Base-by-base conservation (phyloP, 1,284 basidiomycete genomes). In the Stereum hirsutum region DNA sequence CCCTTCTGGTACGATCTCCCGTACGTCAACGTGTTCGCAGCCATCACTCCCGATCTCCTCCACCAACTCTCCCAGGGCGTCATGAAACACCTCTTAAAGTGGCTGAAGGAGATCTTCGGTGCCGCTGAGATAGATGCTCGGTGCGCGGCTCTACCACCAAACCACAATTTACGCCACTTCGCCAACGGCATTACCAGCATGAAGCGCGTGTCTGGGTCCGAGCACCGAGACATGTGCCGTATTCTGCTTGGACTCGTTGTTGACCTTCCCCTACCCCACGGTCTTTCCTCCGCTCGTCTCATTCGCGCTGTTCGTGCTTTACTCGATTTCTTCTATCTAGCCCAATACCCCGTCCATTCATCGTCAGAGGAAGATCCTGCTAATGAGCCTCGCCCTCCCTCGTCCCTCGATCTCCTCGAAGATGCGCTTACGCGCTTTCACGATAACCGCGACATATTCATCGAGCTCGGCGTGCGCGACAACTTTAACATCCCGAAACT, bases 401-500 rank as follows among this genome's bases (percentile, higher is more conserved):
- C 42, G 1, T 54, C 54, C 2, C 46, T 63, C 0, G 11, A 24
- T 1, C 32, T 44, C 10, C 48, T 64, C 33, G 41, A 51, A 1
- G 21, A 47, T 2, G 45, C 54, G 4, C 48, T 59, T 3, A 17
- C 48, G 2, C 41, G 23, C 1, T 62, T 59, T 38, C 58, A 62
- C 39, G 7, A 33, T 1, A 26, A 52, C 39, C 63, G 61, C 43
- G 21, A 54, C 12, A 44, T 52, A 10, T 62, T 62, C 43, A 38
- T 56, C 4, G 25, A 50, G 2, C 37, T 47, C 10, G 54, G 49
- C 0, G 41, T 54, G 7, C 55, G 55, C 3, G 38, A 52, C 1
- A 46, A 63, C 33, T 65, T 70, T 53, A 62, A 66, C 42, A 62
- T 69, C 25, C 60, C 57, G 1, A 70, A 70, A 43, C 23, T 68